phyloP scores from a whole-genome alignment of 1,139 yeast species.

The Pneumocystis sp. region DNA sequence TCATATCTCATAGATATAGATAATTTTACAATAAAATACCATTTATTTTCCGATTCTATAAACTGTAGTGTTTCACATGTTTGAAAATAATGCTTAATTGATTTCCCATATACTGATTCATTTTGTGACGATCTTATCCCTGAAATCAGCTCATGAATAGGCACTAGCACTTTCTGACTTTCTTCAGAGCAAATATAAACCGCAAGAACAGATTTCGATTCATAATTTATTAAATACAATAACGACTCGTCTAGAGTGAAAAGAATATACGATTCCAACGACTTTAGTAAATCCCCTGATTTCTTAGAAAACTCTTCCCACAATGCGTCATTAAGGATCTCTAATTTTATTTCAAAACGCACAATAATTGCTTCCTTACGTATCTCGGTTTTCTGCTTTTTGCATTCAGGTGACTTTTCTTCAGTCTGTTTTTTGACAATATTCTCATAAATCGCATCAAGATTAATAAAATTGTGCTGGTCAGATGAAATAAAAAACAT shows the following conservation, averaged over 20 bases:
- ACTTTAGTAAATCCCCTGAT: background rate
- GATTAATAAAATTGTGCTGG: background rate
- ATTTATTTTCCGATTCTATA: background rate
- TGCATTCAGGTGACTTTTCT: background rate
- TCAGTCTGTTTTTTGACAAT: background rate
- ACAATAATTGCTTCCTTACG: background rate
- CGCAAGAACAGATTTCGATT: background rate
- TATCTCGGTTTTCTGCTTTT: background rate
- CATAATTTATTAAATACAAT: background rate
- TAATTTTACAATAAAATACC: background rate
- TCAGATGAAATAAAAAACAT: background rate
- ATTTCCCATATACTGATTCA: background rate
- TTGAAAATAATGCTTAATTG: background rate
- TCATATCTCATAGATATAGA: background rate
- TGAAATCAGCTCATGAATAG: background rate
- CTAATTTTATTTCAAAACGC: background rate
- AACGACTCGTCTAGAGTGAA: background rate
- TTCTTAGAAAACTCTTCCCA: background rate
- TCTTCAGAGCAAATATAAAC: background rate
- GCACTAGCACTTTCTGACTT: background rate
- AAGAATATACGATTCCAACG: background rate
- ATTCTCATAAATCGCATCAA: background rate
- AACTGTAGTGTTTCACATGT: background rate
- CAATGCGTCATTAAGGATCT: background rate
- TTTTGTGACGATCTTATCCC: background rate